Percentiles rank a stretch among this genome's conserved stretches.
Evolutionary conservation across 345 rosid genomes (phyloP).

Genomic region (Populus tremula): DNA sequence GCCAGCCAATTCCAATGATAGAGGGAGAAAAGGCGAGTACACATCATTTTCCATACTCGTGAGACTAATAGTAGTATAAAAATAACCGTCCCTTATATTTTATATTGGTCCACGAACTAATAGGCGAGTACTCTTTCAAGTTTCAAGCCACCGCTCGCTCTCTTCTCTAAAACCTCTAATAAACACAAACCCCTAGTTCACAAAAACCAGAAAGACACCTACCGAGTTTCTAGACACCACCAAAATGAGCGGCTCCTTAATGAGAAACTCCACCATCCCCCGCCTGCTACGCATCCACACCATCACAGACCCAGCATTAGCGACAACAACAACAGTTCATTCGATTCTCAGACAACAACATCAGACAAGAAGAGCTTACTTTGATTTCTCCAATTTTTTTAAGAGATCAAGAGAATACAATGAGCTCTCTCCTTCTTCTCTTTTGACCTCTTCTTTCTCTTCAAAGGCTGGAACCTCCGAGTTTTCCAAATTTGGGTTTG

Average conservation of each 20-base stretch:
- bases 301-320: constrained; percentile 19
- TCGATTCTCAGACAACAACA: constrained; percentile 15
- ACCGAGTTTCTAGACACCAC: neutral
- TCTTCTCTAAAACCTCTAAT: neutral
- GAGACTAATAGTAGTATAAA: neutral
- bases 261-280: constrained; percentile 29
- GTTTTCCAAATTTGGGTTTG: constrained; percentile 43
- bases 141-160: too few relatives aligned
- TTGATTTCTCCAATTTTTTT: constrained; percentile 33
- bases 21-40: constrained; percentile 17
- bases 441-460: constrained; percentile 30
- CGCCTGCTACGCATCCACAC: constrained; percentile 29
- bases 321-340: neutral
- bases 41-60: neutral
- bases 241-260: constrained; percentile 44
- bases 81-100: neutral
- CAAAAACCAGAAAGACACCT: neutral
- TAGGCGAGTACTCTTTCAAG: too few relatives aligned
- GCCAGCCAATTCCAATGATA: too few relatives aligned
- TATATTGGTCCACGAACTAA: neutral
- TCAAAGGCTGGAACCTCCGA: constrained; percentile 31
- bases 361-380: constrained; percentile 32
- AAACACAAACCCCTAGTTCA: neutral
- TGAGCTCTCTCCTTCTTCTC: constrained; percentile 23
- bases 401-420: constrained; percentile 28